These are phyloP conservation scores for Colletotrichum melonis DNA, from an alignment of 2,329 filamentous ascomycete genomes.

Conservation along the genomic window DNA sequence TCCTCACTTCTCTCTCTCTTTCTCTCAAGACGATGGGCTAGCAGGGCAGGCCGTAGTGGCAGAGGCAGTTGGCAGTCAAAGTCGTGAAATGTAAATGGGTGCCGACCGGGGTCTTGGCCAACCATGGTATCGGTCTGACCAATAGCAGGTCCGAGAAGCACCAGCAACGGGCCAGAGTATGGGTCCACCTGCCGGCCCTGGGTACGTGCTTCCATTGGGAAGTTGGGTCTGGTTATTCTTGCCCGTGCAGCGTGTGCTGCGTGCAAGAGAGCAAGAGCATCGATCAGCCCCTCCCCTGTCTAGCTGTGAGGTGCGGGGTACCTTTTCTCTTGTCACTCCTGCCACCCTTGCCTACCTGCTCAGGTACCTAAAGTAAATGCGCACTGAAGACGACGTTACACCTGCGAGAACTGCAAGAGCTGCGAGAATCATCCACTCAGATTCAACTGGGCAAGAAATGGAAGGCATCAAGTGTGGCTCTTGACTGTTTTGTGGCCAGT, in stretches of 20 bases:
- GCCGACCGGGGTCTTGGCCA: slow-evolving; percentile 23
- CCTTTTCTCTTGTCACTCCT: background rate
- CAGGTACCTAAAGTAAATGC: background rate
- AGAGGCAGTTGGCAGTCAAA: slow-evolving; percentile 5
- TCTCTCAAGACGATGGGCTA: slow-evolving; percentile 1
- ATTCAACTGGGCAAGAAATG: background rate
- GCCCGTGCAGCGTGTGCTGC: background rate
- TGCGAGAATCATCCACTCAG: too few relatives aligned
- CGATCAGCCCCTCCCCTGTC: slow-evolving; percentile 22
- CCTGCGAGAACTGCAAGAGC: slow-evolving; percentile 10
- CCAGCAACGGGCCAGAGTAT: slow-evolving; percentile 13
- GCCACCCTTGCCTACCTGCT: background rate
- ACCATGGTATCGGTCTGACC: slow-evolving; percentile 29
- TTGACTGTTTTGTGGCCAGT: background rate
- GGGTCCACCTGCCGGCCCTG: slow-evolving; percentile 11
- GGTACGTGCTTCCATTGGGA: background rate
- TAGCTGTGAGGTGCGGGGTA: slow-evolving; percentile 28
- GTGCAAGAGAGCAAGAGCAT: background rate
- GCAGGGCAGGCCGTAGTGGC: slow-evolving; percentile 7
- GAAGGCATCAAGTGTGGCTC: background rate
- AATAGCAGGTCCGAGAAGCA: slow-evolving; percentile 3
- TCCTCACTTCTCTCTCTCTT: background rate
- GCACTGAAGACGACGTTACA: background rate
- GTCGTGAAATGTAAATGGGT: slow-evolving; percentile 26
- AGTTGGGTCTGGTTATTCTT: slow-evolving; percentile 2